These are phyloP conservation scores for Corylus avellana DNA, from an alignment of 306 rosid species.

Conservation along the genomic window DNA sequence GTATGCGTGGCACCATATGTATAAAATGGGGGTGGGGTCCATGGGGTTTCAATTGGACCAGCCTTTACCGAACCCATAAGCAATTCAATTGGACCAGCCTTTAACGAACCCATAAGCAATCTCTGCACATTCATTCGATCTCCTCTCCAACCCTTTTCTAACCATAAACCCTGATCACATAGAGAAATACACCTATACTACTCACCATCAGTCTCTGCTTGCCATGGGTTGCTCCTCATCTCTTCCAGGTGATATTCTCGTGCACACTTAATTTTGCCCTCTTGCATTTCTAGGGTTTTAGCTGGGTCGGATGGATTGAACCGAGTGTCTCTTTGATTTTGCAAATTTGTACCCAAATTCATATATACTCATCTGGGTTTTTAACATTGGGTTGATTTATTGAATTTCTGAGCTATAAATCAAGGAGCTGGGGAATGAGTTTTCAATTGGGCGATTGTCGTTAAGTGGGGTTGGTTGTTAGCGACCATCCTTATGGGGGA, in stretches of 20 bases:
- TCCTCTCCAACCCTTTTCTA: not conserved
- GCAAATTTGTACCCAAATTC: not conserved
- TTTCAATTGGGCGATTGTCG: not conserved
- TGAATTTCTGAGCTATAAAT: slow-evolving; percentile 27
- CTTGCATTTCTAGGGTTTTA: not conserved
- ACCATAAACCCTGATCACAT: slow-evolving; percentile 2
- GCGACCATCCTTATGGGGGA: slow-evolving; percentile 26
- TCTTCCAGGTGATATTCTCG: slow-evolving; percentile 51
- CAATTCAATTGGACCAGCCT: slow-evolving; percentile 1
- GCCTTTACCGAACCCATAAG: slow-evolving; percentile 23
- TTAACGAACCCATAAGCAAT: slow-evolving; percentile 17
- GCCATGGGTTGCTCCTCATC: slow-evolving; percentile 87
- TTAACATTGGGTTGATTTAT: not conserved
- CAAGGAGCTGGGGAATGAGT: not conserved
- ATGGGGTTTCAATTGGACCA: not conserved
- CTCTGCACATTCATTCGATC: not conserved
- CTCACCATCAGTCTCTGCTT: slow-evolving; percentile 6
- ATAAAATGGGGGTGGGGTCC: not conserved
- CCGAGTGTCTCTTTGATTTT: not conserved
- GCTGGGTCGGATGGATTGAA: not conserved
- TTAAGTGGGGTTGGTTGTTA: not conserved
- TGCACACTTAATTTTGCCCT: not conserved
- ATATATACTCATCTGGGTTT: not conserved
- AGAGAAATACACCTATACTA: not conserved
- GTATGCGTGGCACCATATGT: slow-evolving; percentile 4